These are phyloP conservation scores for Lepiota brunneoincarnata DNA, from an alignment of 768 basidiomycete species.

Conservation along the genomic window DNA sequence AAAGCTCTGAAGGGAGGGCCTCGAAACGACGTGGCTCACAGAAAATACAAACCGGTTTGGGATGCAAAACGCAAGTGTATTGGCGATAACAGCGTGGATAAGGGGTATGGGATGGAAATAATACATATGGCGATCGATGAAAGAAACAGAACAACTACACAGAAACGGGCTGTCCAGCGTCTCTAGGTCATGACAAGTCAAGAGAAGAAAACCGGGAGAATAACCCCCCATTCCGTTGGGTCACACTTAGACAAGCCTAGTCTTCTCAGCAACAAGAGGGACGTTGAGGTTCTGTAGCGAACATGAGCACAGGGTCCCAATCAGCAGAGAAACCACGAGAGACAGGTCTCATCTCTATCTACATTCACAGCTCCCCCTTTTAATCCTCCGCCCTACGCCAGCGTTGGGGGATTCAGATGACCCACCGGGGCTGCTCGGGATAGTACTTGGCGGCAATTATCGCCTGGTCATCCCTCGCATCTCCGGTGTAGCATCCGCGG, in stretches of 20 bases:
- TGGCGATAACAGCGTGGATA: not conserved
- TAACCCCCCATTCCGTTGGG: not conserved
- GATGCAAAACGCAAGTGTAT: not conserved
- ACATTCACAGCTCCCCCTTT: not conserved
- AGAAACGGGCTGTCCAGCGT: constrained; percentile 6
- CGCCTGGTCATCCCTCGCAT: constrained; percentile 16
- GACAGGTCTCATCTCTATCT: constrained; percentile 6
- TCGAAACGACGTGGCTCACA: no score
- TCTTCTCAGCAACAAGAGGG: constrained; percentile 23
- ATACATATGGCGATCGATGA: not conserved
- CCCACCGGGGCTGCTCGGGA: constrained; percentile 35
- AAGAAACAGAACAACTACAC: not conserved
- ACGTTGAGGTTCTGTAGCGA: constrained; percentile 22
- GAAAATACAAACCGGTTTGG: no score
- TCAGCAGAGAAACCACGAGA: constrained; percentile 3
- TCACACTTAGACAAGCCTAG: constrained; percentile 22
- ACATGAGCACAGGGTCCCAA: constrained; percentile 14
- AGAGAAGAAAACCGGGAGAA: not conserved
- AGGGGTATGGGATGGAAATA: not conserved
- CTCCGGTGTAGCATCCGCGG: constrained; percentile 14
- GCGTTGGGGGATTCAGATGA: constrained; percentile 22
- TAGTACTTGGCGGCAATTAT: constrained; percentile 22
- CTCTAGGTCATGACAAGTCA: constrained; percentile 1
- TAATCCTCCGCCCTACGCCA: not conserved
- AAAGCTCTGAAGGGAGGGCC: no score